Evolutionary conservation across 2,329 filamentous ascomycete genomes (phyloP).

Genomic region (Sclerotinia minor): DNA sequence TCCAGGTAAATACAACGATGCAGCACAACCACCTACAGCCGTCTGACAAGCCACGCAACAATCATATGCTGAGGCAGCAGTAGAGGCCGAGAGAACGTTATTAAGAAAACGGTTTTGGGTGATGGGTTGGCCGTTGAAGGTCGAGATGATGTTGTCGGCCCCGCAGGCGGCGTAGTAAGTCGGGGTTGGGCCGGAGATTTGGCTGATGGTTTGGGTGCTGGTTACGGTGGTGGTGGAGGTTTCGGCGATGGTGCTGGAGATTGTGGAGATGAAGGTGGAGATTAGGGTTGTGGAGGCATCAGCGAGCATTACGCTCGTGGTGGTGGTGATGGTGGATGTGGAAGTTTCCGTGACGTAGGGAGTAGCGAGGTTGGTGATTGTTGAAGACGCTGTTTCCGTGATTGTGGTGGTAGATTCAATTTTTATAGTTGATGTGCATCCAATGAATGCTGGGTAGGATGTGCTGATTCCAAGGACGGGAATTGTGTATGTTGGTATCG

Average conservation of each 20-base stretch:
- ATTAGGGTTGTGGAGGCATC: not conserved
- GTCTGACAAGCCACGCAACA: slow-evolving; percentile 6
- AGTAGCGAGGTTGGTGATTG: slow-evolving; percentile 5
- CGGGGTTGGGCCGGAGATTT: not conserved
- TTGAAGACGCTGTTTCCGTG: not conserved
- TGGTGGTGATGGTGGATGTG: slow-evolving; percentile 1
- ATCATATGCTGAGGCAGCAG: not conserved
- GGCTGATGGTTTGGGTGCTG: not conserved
- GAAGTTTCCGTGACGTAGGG: not conserved
- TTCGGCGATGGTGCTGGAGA: not conserved
- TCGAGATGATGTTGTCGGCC: not conserved
- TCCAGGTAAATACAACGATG: not conserved
- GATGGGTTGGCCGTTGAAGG: not conserved
- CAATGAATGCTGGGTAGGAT: not conserved
- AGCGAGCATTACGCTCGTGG: not conserved
- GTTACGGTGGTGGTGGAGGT: not conserved
- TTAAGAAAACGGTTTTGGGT: not conserved
- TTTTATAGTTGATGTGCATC: not conserved
- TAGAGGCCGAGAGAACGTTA: not conserved
- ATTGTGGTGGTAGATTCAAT: slow-evolving; percentile 4
- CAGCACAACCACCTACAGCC: not conserved
- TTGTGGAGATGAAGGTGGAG: not conserved
- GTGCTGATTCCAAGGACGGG: not conserved
- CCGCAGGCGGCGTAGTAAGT: not conserved
- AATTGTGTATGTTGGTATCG: not conserved